A percentile compares a stretch with the other conserved stretches of the same genome.
These are phyloP conservation scores for Gaeumannomyces sp. DNA, from an alignment of 2,329 filamentous ascomycete genomes.

Conservation along the genomic window DNA sequence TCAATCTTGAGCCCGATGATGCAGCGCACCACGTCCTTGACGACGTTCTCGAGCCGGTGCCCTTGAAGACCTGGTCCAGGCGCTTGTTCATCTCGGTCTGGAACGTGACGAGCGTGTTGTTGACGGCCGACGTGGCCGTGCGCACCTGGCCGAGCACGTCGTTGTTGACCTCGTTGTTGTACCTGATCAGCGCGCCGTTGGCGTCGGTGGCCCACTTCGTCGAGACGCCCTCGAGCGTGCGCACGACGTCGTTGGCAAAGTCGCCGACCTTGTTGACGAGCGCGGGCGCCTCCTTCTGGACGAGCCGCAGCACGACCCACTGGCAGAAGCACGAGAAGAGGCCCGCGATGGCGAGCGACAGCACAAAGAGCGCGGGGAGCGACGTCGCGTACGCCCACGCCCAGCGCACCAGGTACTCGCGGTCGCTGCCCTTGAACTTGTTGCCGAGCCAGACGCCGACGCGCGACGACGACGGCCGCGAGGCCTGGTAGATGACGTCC, in stretches of 20 bases:
- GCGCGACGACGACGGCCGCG: constrained; percentile 64
- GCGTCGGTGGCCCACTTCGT: constrained; percentile 69
- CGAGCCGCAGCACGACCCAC: constrained; percentile 64
- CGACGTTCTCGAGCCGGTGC: constrained; percentile 70
- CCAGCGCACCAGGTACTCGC: constrained; percentile 74
- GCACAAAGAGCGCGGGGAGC: constrained; percentile 74
- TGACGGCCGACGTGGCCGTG: constrained; percentile 74
- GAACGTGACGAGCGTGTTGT: constrained; percentile 78
- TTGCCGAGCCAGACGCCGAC: constrained; percentile 38
- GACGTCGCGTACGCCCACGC: constrained; percentile 83
- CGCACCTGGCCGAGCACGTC: constrained; percentile 84
- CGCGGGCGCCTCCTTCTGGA: constrained; percentile 70
- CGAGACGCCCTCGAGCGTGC: constrained; percentile 66
- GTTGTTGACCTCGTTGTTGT: constrained; percentile 65
- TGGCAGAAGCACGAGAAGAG: constrained; percentile 80
- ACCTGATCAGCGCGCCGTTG: constrained; percentile 57
- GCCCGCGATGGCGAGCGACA: constrained; percentile 75
- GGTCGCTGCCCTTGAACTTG: constrained; percentile 34
- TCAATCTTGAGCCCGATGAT: constrained; percentile 84
- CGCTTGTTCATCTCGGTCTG: constrained; percentile 68
- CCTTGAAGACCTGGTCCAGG: constrained; percentile 73
- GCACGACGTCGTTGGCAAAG: constrained; percentile 73
- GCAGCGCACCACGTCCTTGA: constrained; percentile 76
- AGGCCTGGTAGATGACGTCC: constrained; percentile 84
- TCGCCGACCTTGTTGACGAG: constrained; percentile 68